Percentiles rank a stretch among this genome's conserved stretches.
Conservation (phyloP, 2,329 filamentous ascomycete species). For the Arthrobotrys sinensis region DNA sequence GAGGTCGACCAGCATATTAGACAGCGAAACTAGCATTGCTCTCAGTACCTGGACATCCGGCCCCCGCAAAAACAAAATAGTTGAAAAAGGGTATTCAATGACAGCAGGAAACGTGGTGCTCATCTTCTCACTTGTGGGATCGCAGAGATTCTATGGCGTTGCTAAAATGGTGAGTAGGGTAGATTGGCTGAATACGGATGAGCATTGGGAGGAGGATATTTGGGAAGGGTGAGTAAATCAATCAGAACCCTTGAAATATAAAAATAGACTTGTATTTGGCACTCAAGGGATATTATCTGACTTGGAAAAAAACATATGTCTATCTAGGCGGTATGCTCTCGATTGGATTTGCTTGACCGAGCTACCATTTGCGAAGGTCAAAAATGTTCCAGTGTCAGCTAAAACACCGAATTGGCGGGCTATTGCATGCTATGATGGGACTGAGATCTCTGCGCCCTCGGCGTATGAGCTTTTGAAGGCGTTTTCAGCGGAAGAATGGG, state of each 20-base stretch:
- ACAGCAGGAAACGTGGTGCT: conserved; percentile 14
- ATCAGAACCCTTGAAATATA: neutral
- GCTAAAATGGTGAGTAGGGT: conserved; percentile 18
- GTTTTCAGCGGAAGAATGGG: conserved; percentile 21
- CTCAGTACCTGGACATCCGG: conserved; percentile 7
- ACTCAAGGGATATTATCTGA: neutral
- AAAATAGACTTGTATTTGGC: neutral
- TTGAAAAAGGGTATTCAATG: conserved; percentile 14
- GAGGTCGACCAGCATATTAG: conserved; percentile 2
- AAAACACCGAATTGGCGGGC: conserved; percentile 25
- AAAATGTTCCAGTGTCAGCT: conserved; percentile 17
- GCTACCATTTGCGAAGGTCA: conserved; percentile 31
- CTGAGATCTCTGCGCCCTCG: conserved; percentile 5
- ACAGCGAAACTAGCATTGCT: conserved; percentile 22
- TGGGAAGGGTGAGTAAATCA: conserved; percentile 34
- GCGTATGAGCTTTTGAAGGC: conserved; percentile 26
- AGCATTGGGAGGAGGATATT: conserved; percentile 23
- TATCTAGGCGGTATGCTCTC: conserved; percentile 16
- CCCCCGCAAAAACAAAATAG: conserved; percentile 14
- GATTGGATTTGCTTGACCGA: conserved; percentile 28
- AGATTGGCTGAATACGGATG: conserved; percentile 24
- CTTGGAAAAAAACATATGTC: neutral
- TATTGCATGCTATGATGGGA: conserved; percentile 25
- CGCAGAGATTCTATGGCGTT: conserved; percentile 29
- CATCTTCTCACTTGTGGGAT: conserved; percentile 15